Evolutionary conservation across 2,329 filamentous ascomycete genomes (phyloP), one percentile per base, ranked within the genome.

Genomic region (Bertia moriformis): DNA sequence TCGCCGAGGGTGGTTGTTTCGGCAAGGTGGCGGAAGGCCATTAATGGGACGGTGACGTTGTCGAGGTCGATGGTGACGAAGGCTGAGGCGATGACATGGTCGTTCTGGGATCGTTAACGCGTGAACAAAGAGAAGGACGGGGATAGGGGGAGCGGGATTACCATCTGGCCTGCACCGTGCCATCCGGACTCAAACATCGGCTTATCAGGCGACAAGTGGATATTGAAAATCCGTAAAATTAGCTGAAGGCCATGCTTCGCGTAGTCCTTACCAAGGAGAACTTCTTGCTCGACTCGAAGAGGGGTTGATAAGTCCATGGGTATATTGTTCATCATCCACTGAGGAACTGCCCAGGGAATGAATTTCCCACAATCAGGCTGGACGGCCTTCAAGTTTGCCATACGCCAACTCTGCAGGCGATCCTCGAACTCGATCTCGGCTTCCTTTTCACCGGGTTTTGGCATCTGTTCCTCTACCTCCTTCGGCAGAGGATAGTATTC

Each of bases 281-380:
- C 32, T 7, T 15, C 32, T 18, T 35, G 32, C 33, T 51, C 46
- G 18, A 55, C 47, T 1, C 53, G 46, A 20, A 55, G 48, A 2
- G 49, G 42, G 20, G 41, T 45, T 3, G 47, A 45, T 14, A 54
- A 40, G 18, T 52, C 48, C 24, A 43, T 38, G 1, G 53, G 48
- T 12, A 56, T 22, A 14, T 50, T 46, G 5, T 43, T 37, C 48
- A 54, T 49, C 40, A 56, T 46, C 38, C 48, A 43, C 4, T 32
- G 42, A 14, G 53, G 52, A 2, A 55, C 48, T n/a, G 53, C 51
- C 49, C 53, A 53, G 13, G 53, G 51, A 18, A 46, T 37, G 27
- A 56, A 56, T 14, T 44, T 41, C 4, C 42, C 48, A 4, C 42
- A 46, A 32, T 56, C 53, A 13, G 53, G 53, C 22, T 54, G 52